Conservation (phyloP, 306 rosid genomes). For the Lupinus albus region DNA sequence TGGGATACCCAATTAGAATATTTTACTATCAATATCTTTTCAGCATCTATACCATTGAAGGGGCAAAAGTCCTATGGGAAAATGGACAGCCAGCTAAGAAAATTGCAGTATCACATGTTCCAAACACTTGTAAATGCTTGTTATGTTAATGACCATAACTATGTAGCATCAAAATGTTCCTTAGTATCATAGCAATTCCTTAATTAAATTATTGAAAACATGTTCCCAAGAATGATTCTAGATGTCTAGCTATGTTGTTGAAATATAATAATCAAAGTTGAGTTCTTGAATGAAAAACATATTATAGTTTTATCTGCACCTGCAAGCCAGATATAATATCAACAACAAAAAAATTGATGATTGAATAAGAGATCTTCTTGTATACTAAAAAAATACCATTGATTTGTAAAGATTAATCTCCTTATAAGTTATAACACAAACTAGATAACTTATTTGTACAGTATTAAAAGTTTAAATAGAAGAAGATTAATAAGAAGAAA, state of each 20-base stretch:
- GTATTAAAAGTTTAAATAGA: not conserved
- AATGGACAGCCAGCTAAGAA: conserved; percentile 35
- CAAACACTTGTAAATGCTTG: conserved; percentile 32
- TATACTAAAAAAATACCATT: conserved; percentile 20
- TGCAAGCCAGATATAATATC: conserved; percentile 32
- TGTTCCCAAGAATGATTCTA: conserved; percentile 44
- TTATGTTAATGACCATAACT: no score
- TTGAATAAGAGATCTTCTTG: conserved; percentile 37
- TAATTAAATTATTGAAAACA: conserved; percentile 21
- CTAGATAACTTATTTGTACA: not conserved
- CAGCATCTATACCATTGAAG: conserved; percentile 48
- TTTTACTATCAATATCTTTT: conserved; percentile 33
- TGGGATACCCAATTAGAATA: conserved; percentile 46
- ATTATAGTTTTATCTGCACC: conserved; percentile 38
- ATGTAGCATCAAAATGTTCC: no score
- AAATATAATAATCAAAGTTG: conserved; percentile 33
- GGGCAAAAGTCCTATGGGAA: conserved; percentile 36
- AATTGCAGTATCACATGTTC: conserved; percentile 33
- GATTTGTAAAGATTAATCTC: conserved; percentile 18
- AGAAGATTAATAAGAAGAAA: conserved; percentile 13
- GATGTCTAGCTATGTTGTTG: conserved; percentile 27
- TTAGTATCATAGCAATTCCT: not conserved
- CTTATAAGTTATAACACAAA: conserved; percentile 28
- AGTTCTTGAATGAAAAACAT: conserved; percentile 21
- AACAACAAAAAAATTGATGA: conserved; percentile 17